phyloP scores from a whole-genome alignment of 345 rosid genomes.

The Brassica cretica region DNA sequence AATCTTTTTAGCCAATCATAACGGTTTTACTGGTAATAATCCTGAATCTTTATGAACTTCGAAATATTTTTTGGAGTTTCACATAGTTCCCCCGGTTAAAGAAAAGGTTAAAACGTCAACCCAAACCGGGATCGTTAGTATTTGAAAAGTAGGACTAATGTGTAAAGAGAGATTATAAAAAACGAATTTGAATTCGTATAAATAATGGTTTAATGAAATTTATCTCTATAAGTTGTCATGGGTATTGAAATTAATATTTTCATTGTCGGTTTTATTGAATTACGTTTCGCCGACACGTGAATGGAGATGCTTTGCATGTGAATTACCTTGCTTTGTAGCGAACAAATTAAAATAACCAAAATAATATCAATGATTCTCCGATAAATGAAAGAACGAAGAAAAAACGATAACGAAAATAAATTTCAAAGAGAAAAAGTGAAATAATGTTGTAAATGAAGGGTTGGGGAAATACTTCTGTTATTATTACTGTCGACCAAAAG shows the following conservation, averaged over 20 bases:
- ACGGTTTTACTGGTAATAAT: too few species aligned
- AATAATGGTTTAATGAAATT: slow-evolving; percentile 5
- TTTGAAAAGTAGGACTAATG: neutral
- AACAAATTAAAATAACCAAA: slow-evolving; percentile 20
- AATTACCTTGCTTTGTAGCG: slow-evolving; percentile 26
- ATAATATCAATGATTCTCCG: slow-evolving; percentile 24
- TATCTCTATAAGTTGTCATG: neutral
- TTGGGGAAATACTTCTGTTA: too few species aligned
- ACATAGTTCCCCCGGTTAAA: too few species aligned
- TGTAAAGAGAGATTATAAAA: neutral
- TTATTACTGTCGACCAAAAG: too few species aligned
- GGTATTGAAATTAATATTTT: neutral
- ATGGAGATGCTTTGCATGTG: slow-evolving; percentile 39
- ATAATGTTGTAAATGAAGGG: too few species aligned
- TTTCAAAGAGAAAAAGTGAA: slow-evolving; percentile 25
- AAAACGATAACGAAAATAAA: slow-evolving; percentile 9
- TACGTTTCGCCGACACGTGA: slow-evolving; percentile 38
- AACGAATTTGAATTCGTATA: neutral
- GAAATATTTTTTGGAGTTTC: too few species aligned
- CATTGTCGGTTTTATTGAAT: slow-evolving; percentile 3
- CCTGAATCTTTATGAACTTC: too few species aligned
- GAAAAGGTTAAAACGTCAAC: too few species aligned
- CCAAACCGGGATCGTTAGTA: too few species aligned
- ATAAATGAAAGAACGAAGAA: slow-evolving; percentile 24
- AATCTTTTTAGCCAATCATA: too few species aligned